Conservation (phyloP, 2,329 filamentous ascomycete species). For the Botrytis deweyae region DNA sequence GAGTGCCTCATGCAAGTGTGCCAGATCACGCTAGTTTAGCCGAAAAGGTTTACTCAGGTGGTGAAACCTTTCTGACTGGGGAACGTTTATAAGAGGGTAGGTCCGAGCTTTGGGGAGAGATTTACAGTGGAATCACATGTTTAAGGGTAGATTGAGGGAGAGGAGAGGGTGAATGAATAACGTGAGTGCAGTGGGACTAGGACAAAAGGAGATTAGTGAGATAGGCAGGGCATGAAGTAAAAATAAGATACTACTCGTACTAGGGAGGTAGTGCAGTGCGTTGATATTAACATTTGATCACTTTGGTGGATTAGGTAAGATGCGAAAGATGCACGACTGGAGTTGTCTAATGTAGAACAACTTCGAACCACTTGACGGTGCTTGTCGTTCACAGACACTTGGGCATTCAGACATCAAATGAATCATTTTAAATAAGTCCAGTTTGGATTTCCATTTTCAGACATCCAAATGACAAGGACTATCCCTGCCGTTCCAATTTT, state of each 20-base stretch:
- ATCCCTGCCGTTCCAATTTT: not conserved
- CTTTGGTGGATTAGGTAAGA: not conserved
- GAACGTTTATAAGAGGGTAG: not conserved
- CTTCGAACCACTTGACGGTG: not conserved
- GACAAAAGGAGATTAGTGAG: not conserved
- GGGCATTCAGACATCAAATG: not conserved
- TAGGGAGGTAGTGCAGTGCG: not conserved
- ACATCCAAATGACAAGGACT: constrained; percentile 2
- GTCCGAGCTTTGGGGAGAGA: not conserved
- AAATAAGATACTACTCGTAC: not conserved
- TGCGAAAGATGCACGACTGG: not conserved
- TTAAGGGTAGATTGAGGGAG: not conserved
- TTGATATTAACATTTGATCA: not conserved
- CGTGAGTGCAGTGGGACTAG: not conserved
- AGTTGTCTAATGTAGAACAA: not conserved
- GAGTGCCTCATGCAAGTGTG: constrained; percentile 17
- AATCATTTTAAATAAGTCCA: not conserved
- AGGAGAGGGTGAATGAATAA: not conserved
- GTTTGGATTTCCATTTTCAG: not conserved
- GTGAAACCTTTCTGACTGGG: constrained; percentile 17
- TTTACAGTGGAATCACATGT: not conserved
- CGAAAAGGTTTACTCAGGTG: constrained; percentile 15
- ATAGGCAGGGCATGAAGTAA: too few species aligned
- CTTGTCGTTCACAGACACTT: not conserved
- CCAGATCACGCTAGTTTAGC: constrained; percentile 17